Evolutionary conservation across 2,329 filamentous ascomycete genomes (phyloP).

Genomic region (Aureobasidium pullulans): DNA sequence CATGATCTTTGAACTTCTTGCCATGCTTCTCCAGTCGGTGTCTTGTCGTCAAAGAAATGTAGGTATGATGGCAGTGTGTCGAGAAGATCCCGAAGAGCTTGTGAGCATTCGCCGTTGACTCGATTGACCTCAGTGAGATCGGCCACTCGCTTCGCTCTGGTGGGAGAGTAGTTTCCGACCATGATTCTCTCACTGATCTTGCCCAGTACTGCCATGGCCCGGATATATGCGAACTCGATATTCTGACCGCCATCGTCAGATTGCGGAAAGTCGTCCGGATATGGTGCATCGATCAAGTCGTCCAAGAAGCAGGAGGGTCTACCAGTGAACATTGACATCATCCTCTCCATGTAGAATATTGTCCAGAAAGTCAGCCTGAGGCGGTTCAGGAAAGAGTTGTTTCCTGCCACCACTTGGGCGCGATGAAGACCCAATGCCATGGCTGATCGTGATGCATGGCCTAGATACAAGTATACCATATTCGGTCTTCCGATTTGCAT

Average conservation of each 20-base stretch:
- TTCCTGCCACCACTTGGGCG: neutral
- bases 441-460: slow-evolving; percentile 8
- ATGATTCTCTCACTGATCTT: slow-evolving; percentile 5
- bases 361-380: slow-evolving; percentile 9
- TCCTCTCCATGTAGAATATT: slow-evolving; percentile 10
- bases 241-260: neutral
- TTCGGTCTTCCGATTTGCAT: slow-evolving; percentile 13
- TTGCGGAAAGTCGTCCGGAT: neutral
- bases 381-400: neutral
- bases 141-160: neutral
- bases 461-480: slow-evolving; percentile 6
- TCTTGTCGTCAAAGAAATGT: neutral
- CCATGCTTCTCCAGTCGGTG: neutral
- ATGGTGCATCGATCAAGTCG: slow-evolving; percentile 2
- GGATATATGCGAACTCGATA: slow-evolving; percentile 7
- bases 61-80: neutral
- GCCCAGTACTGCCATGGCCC: slow-evolving; percentile 4
- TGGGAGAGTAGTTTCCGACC: neutral
- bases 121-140: slow-evolving; percentile 3
- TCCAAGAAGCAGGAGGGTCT: slow-evolving; percentile 8
- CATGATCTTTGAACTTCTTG: slow-evolving; percentile 6
- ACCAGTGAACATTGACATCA: slow-evolving; percentile 5
- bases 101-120: neutral
- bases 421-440: slow-evolving; percentile 14
- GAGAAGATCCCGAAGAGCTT: neutral